These are phyloP conservation scores for Cyclocybe aegerita DNA, from an alignment of 768 basidiomycete species.

Conservation along the genomic window DNA sequence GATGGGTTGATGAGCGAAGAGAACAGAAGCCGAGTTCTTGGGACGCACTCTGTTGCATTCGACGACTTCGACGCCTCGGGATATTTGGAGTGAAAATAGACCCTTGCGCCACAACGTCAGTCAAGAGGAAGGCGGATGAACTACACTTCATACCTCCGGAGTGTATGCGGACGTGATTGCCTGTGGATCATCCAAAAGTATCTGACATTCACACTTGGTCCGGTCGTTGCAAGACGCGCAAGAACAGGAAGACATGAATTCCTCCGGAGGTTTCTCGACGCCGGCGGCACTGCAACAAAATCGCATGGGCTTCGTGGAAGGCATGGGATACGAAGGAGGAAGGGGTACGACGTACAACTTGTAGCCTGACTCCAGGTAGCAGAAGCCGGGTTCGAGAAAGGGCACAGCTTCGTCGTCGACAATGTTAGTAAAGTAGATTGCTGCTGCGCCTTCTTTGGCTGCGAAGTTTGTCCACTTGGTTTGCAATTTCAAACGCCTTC, in stretches of 20 bases:
- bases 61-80: constrained; percentile 49
- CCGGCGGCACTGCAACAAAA: constrained; percentile 10
- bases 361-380: constrained; percentile 55
- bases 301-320: constrained; percentile 7
- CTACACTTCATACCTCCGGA: constrained; percentile 25
- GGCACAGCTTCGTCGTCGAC: constrained; percentile 48
- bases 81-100: constrained; percentile 43
- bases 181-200: constrained; percentile 28
- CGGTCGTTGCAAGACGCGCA: constrained; percentile 37
- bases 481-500: constrained; percentile 25
- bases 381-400: constrained; percentile 38
- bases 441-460: constrained; percentile 24
- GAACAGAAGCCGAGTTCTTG: not conserved
- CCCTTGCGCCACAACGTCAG: constrained; percentile 33
- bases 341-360: constrained; percentile 37
- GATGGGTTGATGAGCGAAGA: not conserved
- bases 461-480: constrained; percentile 35
- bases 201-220: constrained; percentile 48
- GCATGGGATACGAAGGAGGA: constrained; percentile 7
- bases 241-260: constrained; percentile 42
- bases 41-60: constrained; percentile 62
- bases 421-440: constrained; percentile 35
- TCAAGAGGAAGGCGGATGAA: not conserved
- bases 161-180: constrained; percentile 47
- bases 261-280: constrained; percentile 17